Evolutionary conservation across 2,329 filamentous ascomycete species (phyloP).

Genomic region (Pseudocercospora fuligena): DNA sequence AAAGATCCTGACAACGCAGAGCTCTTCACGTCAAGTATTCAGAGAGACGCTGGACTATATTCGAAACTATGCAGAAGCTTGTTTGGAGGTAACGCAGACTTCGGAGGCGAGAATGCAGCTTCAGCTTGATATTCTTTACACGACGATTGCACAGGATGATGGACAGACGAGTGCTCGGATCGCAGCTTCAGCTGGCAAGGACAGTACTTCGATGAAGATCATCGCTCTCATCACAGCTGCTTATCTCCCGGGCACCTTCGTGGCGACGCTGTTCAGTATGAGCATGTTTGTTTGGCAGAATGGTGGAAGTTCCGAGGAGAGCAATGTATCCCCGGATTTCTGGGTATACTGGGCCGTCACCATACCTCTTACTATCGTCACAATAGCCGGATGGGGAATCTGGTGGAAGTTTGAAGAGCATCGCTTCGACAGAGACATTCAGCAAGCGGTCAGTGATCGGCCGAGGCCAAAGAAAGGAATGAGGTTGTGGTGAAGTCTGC

Average conservation of each 20-base stretch:
- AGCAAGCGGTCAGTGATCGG: conserved; percentile 10
- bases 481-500: not conserved
- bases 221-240: conserved; percentile 55
- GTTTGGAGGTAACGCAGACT: conserved; percentile 9
- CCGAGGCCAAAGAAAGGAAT: not conserved
- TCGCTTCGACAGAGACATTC: conserved; percentile 16
- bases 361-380: conserved; percentile 34
- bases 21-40: not conserved
- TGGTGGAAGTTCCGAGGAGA: not conserved
- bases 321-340: conserved; percentile 33
- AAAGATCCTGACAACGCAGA: conserved; percentile 2
- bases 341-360: conserved; percentile 42
- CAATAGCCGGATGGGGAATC: conserved; percentile 21
- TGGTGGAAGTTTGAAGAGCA: conserved; percentile 27
- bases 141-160: conserved; percentile 28
- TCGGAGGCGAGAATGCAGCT: conserved; percentile 17
- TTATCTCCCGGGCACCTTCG: conserved; percentile 59
- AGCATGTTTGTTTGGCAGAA: conserved; percentile 25
- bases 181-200: conserved; percentile 47
- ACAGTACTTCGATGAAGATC: conserved; percentile 59
- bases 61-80: conserved; percentile 16
- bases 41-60: conserved; percentile 16
- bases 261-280: conserved; percentile 37
- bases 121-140: conserved; percentile 28
- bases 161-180: conserved; percentile 34